Evolutionary conservation across 345 rosid genomes (phyloP), one percentile per base, ranked within the genome.

Genomic region (Ceriops zippeliana): DNA sequence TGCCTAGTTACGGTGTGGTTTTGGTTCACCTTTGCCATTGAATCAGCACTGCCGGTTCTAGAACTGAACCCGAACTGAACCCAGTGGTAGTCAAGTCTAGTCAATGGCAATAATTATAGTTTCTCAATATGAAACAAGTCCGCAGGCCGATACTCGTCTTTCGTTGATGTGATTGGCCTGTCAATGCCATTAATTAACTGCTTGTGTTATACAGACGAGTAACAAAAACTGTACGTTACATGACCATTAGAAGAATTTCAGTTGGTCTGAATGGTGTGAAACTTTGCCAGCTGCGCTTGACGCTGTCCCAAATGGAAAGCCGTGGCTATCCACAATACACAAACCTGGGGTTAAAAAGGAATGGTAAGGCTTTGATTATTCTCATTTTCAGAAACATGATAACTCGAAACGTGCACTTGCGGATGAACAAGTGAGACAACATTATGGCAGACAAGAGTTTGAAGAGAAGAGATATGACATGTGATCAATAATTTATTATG

Each of bases 231-330:
- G 49, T 42, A 3, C 16, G 13, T 42, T 16, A 11, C 19, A 42
- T 42, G 49, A 42, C 49, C 1, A 11, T 42, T 13, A 6, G 1
- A 61, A 54, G 34, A 26, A 5, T 58, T 58, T 79, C 82, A 82
- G 9, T 53, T 60, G 57, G 81, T 54, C 64, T 73, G 72, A 65
- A 75, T 72, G 24, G 70, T 77, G 52, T 81, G 90, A 49, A 78
- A 78, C 78, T 74, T 87, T 64, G 91, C 91, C 58, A 90, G 83
- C 76, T 84, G 90, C 63, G 70, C 87, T 75, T 85, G 98, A 19
- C 88, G 85, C 31, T 61, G 83, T 35, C 98, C 98, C 68, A 93
- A 71, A 67, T 87, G 87, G 72, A 83, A 80, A 42, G 92, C 97
- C 0, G 97, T 86, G 49, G 86, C 70, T 65, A 87, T 81, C 98